These are phyloP conservation scores for Amphirosellinia nigrospora DNA, from an alignment of 495 filamentous ascomycete species.

Conservation along the genomic window DNA sequence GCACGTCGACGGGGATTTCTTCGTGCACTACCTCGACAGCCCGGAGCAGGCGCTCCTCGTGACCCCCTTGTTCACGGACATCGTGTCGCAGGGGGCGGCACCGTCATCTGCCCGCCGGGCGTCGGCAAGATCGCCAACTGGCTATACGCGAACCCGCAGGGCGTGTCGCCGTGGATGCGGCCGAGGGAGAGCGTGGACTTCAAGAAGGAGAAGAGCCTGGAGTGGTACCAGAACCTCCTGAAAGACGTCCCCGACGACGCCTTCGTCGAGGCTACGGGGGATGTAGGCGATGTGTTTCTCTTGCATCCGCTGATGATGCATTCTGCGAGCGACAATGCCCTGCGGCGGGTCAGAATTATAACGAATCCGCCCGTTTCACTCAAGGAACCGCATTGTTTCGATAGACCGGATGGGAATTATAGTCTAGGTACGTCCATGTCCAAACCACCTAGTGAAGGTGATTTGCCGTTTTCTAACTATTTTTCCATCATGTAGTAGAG, in stretches of 20 bases:
- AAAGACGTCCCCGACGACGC: slow-evolving; percentile 47
- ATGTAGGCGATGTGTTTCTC: slow-evolving; percentile 70
- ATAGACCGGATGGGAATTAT: slow-evolving; percentile 65
- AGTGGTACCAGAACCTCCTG: slow-evolving; percentile 62
- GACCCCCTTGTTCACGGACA: slow-evolving; percentile 73
- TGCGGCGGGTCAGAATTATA: slow-evolving; percentile 67
- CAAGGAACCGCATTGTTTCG: slow-evolving; percentile 67
- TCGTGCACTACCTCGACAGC: slow-evolving; percentile 76
- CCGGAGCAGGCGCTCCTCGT: slow-evolving; percentile 75
- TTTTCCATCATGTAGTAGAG: slow-evolving; percentile 55
- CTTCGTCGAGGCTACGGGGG: slow-evolving; percentile 71
- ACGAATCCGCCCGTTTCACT: slow-evolving; percentile 74
- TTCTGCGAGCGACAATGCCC: slow-evolving; percentile 64
- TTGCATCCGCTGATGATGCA: slow-evolving; percentile 79
- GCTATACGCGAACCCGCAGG: slow-evolving; percentile 69
- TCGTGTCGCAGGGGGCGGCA: slow-evolving; percentile 69
- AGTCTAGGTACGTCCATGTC: slow-evolving; percentile 48
- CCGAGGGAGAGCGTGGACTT: slow-evolving; percentile 54
- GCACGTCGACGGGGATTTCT: slow-evolving; percentile 82
- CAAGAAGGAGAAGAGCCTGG: slow-evolving; percentile 48
- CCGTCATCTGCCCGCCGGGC: slow-evolving; percentile 66
- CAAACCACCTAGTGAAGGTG: background rate
- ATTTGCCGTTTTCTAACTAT: background rate
- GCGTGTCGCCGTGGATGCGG: slow-evolving; percentile 70
- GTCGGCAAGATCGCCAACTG: slow-evolving; percentile 64